Evolutionary conservation across 2,329 filamentous ascomycete species (phyloP).

Genomic region (Tolypocladium amazonense): DNA sequence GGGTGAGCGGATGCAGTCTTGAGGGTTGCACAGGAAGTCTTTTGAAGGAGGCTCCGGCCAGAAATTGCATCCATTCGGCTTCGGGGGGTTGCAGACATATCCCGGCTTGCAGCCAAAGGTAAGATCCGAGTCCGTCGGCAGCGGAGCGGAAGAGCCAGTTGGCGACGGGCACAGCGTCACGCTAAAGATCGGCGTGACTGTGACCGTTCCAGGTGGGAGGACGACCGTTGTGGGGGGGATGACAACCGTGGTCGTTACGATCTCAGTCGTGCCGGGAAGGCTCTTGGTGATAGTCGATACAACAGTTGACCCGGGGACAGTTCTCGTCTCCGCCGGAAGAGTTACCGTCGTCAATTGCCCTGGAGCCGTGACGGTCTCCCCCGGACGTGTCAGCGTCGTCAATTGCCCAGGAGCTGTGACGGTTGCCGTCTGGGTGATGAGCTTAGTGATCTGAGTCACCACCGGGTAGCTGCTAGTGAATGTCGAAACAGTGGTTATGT

Average conservation of each 20-base stretch:
- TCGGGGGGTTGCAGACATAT: constrained; percentile 40
- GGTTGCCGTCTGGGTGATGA: constrained; percentile 3
- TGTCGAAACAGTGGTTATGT: constrained; percentile 5
- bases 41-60: constrained; percentile 35
- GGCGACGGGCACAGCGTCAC: constrained; percentile 34
- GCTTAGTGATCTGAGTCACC: constrained; percentile 4
- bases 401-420: constrained; percentile 3
- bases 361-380: constrained; percentile 3
- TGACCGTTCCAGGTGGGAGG: constrained; percentile 15
- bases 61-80: constrained; percentile 38
- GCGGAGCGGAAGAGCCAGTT: constrained; percentile 21
- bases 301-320: background rate
- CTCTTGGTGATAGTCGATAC: background rate
- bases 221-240: constrained; percentile 16
- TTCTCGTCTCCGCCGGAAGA: constrained; percentile 1
- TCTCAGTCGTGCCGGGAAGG: constrained; percentile 11
- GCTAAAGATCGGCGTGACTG: constrained; percentile 14
- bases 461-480: constrained; percentile 7
- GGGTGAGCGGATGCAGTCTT: constrained; percentile 34
- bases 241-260: constrained; percentile 19
- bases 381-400: constrained; percentile 4
- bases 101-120: constrained; percentile 46
- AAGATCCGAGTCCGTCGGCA: constrained; percentile 26
- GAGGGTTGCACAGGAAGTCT: constrained; percentile 34
- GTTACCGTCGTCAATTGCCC: constrained; percentile 5